A percentile compares a stretch with the other conserved stretches of the same genome.
These are phyloP conservation scores for Asterophora lycoperdoides DNA, from an alignment of 768 basidiomycete genomes.

Conservation along the genomic window DNA sequence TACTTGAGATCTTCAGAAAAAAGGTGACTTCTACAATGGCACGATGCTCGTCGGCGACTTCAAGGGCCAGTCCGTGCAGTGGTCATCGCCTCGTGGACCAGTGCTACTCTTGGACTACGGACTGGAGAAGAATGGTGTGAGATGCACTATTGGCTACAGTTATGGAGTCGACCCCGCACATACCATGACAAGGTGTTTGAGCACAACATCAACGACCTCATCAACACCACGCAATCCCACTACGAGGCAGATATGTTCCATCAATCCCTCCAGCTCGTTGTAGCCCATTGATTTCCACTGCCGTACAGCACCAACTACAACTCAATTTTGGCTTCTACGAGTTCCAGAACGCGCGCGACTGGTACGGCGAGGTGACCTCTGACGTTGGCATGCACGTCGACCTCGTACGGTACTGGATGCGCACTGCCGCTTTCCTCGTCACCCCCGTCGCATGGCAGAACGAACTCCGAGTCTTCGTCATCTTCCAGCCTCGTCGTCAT, in stretches of 20 bases:
- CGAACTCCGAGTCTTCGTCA: no score
- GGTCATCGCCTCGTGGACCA: conserved; percentile 98
- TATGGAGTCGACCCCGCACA: conserved; percentile 60
- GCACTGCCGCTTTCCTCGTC: conserved; percentile 71
- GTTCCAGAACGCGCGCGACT: conserved; percentile 85
- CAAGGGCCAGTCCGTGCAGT: conserved; percentile 83
- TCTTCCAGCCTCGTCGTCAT: no score
- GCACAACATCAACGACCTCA: conserved; percentile 83
- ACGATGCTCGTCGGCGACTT: no score
- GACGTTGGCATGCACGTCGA: conserved; percentile 93
- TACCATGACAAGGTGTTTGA: conserved; percentile 91
- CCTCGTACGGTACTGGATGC: no score
- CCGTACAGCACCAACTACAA: conserved; percentile 82
- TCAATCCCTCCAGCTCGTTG: conserved; percentile 9
- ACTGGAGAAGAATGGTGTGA: conserved; percentile 96
- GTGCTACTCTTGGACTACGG: conserved; percentile 99
- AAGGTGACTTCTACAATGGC: conserved; percentile 92
- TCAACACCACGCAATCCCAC: conserved; percentile 74
- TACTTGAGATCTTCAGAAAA: conserved; percentile 96
- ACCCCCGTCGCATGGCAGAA: conserved; percentile 84
- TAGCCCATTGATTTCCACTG: neutral
- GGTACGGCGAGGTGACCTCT: conserved; percentile 90
- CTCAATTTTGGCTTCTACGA: conserved; percentile 96
- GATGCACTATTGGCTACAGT: conserved; percentile 38
- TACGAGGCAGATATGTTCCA: conserved; percentile 73